These are phyloP conservation scores for Saturnispora ahearnii DNA, from an alignment of 805 yeast genomes.

Conservation along the genomic window DNA sequence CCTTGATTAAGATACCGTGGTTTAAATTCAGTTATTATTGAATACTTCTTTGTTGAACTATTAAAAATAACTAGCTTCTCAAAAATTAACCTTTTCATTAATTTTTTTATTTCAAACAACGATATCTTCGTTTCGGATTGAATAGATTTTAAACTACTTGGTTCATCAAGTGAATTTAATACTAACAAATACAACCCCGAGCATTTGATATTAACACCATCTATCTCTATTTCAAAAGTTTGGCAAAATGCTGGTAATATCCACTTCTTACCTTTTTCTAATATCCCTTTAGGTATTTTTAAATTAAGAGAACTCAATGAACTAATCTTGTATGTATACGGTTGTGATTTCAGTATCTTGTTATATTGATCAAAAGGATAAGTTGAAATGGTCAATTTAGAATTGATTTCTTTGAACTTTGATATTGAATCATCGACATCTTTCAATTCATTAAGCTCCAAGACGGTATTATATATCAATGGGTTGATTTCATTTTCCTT, in stretches of 20 bases:
- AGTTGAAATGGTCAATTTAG: background rate
- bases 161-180: background rate
- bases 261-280: background rate
- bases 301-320: background rate
- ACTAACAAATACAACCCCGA: background rate
- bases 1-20: background rate
- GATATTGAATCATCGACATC: background rate
- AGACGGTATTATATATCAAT: background rate
- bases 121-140: background rate
- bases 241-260: background rate
- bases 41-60: background rate
- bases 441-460: background rate
- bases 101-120: background rate
- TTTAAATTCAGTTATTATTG: background rate
- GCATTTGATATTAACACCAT: background rate
- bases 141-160: background rate
- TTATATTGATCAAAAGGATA: background rate
- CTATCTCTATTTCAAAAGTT: slow-evolving; percentile 1
- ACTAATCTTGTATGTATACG: background rate
- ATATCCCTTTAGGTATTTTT: background rate
- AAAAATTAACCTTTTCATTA: background rate
- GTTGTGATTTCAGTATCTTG: background rate
- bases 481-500: background rate
- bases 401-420: background rate
- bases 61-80: background rate